Conservation (phyloP, 768 basidiomycete species). For the Flagelloscypha sp. region DNA sequence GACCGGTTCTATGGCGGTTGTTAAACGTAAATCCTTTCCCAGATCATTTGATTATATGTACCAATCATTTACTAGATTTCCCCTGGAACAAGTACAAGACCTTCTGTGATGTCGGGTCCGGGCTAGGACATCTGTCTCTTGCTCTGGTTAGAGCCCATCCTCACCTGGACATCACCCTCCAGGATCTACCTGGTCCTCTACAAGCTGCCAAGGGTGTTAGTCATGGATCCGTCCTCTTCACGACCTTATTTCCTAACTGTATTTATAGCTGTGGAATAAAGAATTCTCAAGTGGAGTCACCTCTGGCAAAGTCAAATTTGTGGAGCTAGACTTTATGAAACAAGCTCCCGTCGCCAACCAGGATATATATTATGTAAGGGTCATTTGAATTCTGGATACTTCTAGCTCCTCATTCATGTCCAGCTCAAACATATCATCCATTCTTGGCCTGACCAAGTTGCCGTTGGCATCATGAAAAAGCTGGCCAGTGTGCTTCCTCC, state of each 20-base stretch:
- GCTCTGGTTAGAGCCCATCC: constrained; percentile 17
- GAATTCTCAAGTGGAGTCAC: constrained; percentile 7
- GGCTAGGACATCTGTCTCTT: constrained; percentile 20
- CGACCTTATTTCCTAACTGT: neutral
- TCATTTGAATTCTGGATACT: no score
- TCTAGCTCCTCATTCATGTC: no score
- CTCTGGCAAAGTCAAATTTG: constrained; percentile 10
- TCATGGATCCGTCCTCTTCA: neutral
- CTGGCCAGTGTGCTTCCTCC: constrained; percentile 15
- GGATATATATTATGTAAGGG: constrained; percentile 14
- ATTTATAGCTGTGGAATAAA: constrained; percentile 11
- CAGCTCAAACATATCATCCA: no score
- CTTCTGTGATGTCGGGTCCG: constrained; percentile 25
- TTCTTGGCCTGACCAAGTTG: constrained; percentile 19
- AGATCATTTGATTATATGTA: no score
- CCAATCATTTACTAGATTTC: constrained; percentile 19
- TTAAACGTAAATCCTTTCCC: no score
- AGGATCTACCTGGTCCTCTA: constrained; percentile 20
- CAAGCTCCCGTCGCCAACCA: constrained; percentile 6
- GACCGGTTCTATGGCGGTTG: no score
- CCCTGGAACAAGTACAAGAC: constrained; percentile 19
- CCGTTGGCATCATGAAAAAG: constrained; percentile 13
- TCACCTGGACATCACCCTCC: constrained; percentile 18
- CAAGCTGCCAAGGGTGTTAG: constrained; percentile 13
- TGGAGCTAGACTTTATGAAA: constrained; percentile 12